phyloP scores from a whole-genome alignment of 176 grass and related monocot species.

The Oryza coarctata region DNA sequence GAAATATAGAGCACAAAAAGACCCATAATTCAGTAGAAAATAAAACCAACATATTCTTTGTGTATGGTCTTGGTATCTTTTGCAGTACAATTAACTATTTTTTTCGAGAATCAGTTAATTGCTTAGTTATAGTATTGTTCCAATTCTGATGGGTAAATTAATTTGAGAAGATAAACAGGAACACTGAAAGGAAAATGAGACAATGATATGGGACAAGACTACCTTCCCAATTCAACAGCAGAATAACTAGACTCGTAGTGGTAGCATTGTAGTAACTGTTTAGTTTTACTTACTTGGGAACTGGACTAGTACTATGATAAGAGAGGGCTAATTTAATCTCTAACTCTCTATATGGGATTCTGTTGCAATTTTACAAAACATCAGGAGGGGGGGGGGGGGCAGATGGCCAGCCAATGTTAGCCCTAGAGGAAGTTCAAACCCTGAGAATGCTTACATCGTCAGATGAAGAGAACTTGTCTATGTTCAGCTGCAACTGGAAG shows the following conservation, averaged over 20 bases:
- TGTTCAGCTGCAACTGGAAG: not conserved
- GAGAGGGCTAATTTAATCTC: no score
- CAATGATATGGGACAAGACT: not conserved
- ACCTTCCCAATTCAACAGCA: not conserved
- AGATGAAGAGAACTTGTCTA: not conserved
- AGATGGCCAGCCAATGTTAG: not conserved
- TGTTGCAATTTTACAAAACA: no score
- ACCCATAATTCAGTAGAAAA: not conserved
- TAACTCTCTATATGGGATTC: no score
- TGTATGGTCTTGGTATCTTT: not conserved
- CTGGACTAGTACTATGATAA: no score
- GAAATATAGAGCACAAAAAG: not conserved
- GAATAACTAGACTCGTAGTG: not conserved
- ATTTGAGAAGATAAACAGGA: not conserved
- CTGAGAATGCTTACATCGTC: not conserved
- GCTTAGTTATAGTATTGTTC: not conserved
- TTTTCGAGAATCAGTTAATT: no score
- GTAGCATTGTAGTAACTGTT: not conserved
- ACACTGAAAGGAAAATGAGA: not conserved
- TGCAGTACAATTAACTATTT: not conserved
- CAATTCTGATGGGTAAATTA: not conserved
- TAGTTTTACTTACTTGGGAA: not conserved
- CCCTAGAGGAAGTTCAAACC: not conserved
- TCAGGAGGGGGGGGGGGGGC: no score
- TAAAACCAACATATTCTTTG: not conserved